Conservation (phyloP, 805 yeast genomes). For the Brettanomyces nanus region DNA sequence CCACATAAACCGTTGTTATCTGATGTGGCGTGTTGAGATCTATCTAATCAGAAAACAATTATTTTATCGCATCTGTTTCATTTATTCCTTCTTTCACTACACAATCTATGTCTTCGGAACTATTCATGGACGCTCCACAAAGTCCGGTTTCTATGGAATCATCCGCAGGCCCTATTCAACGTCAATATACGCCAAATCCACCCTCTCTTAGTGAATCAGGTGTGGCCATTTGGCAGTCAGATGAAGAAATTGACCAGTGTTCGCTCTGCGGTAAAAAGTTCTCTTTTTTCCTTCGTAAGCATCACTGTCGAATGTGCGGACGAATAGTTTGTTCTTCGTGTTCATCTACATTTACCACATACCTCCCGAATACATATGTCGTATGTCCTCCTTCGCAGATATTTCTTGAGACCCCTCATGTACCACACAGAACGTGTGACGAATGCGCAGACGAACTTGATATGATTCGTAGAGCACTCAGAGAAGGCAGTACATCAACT, state of each 20-base stretch:
- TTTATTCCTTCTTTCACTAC: too few relatives aligned
- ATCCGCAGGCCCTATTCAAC: too few relatives aligned
- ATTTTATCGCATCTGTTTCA: too few relatives aligned
- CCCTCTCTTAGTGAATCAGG: constrained; percentile 7
- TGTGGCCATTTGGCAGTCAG: constrained; percentile 65
- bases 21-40: too few relatives aligned
- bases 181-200: too few relatives aligned
- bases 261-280: constrained; percentile 44
- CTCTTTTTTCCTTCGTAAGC: constrained; percentile 61
- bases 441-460: constrained; percentile 57
- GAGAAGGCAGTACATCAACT: constrained; percentile 9
- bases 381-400: constrained; percentile 45
- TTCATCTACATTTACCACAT: constrained; percentile 43
- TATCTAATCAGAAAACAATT: too few relatives aligned
- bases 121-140: too few relatives aligned
- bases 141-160: too few relatives aligned
- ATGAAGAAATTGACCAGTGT: constrained; percentile 44
- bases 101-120: too few relatives aligned
- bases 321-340: constrained; percentile 68
- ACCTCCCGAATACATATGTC: constrained; percentile 51
- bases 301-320: constrained; percentile 82
- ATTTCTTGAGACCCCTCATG: constrained; percentile 41
- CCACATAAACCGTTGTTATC: too few relatives aligned
- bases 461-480: constrained; percentile 37
- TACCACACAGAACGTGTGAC: constrained; percentile 68